Percentiles rank a stretch among this genome's conserved stretches.
Conservation (phyloP, 441 rosid genomes). For the Brassica balearica region DNA sequence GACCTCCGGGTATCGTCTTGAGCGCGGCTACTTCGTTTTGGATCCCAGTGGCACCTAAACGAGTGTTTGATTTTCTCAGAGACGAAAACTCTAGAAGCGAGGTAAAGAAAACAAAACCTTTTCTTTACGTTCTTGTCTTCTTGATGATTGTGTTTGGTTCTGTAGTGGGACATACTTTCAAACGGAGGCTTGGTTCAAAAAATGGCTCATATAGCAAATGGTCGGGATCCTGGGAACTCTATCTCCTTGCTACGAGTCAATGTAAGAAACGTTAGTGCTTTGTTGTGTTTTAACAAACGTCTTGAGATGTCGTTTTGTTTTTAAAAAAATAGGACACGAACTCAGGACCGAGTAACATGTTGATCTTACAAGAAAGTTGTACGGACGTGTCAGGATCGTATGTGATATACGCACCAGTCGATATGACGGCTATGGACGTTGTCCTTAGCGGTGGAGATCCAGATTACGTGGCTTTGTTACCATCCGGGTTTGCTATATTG, state of each 20-base stretch:
- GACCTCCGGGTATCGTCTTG: slow-evolving; percentile 73
- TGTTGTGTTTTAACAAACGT: not conserved
- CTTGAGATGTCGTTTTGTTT: not conserved
- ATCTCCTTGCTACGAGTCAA: slow-evolving; percentile 84
- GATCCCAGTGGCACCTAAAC: slow-evolving; percentile 58
- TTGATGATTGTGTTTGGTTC: slow-evolving; percentile 3
- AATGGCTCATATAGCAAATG: slow-evolving; percentile 94
- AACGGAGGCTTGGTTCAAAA: slow-evolving; percentile 88
- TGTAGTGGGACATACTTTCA: slow-evolving; percentile 95
- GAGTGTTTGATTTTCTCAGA: slow-evolving; percentile 59
- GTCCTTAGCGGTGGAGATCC: slow-evolving; percentile 90
- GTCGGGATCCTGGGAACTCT: slow-evolving; percentile 82
- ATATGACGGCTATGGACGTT: slow-evolving; percentile 76
- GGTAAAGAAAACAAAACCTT: slow-evolving; percentile 30
- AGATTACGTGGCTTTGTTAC: slow-evolving; percentile 85
- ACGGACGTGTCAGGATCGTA: slow-evolving; percentile 79
- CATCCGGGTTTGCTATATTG: slow-evolving; percentile 90
- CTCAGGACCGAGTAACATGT: slow-evolving; percentile 93
- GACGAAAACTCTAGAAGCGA: slow-evolving; percentile 55
- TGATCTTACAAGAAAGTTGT: slow-evolving; percentile 87
- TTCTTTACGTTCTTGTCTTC: not conserved
- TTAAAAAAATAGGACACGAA: slow-evolving; percentile 55
- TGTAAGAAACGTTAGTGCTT: slow-evolving; percentile 49
- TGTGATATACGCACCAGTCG: slow-evolving; percentile 93
- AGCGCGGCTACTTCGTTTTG: slow-evolving; percentile 70